Conservation (phyloP, 495 filamentous ascomycete genomes). For the Pyrenopolyporus hunteri region DNA sequence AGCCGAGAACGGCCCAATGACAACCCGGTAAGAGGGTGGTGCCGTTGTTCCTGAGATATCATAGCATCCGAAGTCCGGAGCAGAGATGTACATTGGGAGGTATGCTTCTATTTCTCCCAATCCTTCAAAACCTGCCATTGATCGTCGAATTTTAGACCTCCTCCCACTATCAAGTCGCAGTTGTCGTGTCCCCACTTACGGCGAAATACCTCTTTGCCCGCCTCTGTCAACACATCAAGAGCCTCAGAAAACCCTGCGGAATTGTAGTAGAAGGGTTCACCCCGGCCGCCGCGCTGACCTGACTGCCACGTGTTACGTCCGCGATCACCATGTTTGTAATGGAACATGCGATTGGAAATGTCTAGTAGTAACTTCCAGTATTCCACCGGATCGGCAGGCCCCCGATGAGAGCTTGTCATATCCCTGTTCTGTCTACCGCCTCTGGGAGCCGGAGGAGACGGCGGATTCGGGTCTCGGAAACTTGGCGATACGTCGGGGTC, state of each 20-base stretch:
- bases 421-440: constrained; percentile 21
- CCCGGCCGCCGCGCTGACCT: constrained; percentile 61
- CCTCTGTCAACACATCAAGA: constrained; percentile 59
- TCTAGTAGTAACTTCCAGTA: constrained; percentile 41
- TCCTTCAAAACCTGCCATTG: constrained; percentile 59
- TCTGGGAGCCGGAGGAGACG: constrained; percentile 34
- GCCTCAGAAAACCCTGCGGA: constrained; percentile 58
- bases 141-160: constrained; percentile 52
- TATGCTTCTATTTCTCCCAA: constrained; percentile 28
- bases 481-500: constrained; percentile 40
- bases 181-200: constrained; percentile 64
- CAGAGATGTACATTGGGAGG: neutral
- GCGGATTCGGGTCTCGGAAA: constrained; percentile 52
- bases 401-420: neutral
- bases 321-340: constrained; percentile 49
- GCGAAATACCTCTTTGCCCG: constrained; percentile 56
- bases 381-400: constrained; percentile 33
- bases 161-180: constrained; percentile 53
- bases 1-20: too few species aligned
- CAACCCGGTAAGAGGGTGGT: too few species aligned
- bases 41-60: too few species aligned
- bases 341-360: constrained; percentile 45
- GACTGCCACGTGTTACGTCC: constrained; percentile 66
- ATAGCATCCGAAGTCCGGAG: too few species aligned
- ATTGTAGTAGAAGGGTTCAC: constrained; percentile 66